Base-by-base conservation (phyloP, 106 monocot species). In the Dioscorea dumetorum region DNA sequence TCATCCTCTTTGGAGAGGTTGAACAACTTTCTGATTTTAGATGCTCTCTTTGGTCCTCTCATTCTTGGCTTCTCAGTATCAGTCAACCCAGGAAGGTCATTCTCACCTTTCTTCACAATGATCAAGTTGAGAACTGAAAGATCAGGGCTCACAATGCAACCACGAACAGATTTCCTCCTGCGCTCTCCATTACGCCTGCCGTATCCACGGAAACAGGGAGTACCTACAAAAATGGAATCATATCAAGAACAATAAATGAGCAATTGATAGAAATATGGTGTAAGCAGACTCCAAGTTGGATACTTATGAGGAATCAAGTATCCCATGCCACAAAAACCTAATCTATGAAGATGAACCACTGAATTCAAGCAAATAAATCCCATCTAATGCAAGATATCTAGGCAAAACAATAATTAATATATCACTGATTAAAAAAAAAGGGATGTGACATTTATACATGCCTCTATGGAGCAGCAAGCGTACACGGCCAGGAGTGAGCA, bases 61-160 rank as follows among this genome's bases (percentile, higher is more conserved):
- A 88, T 84, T 28, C 81, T 81, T 3, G 88, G 88, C 74, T 88
- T 84, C 73, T 88, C 80, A 34, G 74, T 76, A 61, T 88, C 84
- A 1, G 84, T 88, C 18, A 81, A 48, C 12, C 88, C 88, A 48
- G 81, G 84, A 17, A 87, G 79, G 16, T 87, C 86, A 63, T 79
- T 82, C 17, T 87, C 86, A 12, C 82, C 82, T 61, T 82, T 82
- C 73, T 82, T 82, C 12, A 82, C 82, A 53, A 82, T 82, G 18
- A 82, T 77, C 58, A 82, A 57, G 69, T 82, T 82, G 19, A 82
- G 67, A 50, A 82, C 82, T 14, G 77, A 77, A 23, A 82, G 77
- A 33, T 82, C 82, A 14, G 22, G 82, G 60, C 82, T 82, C 7
- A 82, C 82, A 82, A 77, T 82, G 62, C 82, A 82, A 14, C 82